Base-by-base conservation (phyloP, 2,329 filamentous ascomycete species). In the Rutstroemia sp. region DNA sequence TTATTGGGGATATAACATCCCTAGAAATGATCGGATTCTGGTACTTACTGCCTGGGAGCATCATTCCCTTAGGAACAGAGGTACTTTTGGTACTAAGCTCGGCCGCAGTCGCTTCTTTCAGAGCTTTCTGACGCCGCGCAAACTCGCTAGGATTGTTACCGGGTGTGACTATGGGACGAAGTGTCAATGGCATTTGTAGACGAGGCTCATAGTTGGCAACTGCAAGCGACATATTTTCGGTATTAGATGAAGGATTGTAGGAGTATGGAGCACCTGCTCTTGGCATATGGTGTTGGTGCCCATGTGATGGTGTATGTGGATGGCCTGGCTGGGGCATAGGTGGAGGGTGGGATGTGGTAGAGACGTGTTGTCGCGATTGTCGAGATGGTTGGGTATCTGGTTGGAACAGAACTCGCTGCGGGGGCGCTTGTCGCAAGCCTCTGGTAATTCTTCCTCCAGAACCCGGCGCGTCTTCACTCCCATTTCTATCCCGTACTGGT, bases 361-460 rank as follows among this genome's bases (percentile, higher is more conserved):
- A 75, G 23, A 76, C 69, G 61, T 87, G 82, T 50, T 86, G 80
- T 54, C 87, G 80, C 7, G 79, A 81, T 63, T 84, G 79, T 60
- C 88, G 80, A 14, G 79, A 75, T 3, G 86, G 76, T 9, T 80
- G 81, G 2, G 84, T 84, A 65, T 95, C 89, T 30, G 89, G 89
- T 68, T 94, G 89, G 71, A 92, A 95, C 51, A 94, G 84, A 52
- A 92, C 84, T 60, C 89, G 80, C 68, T 92, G 89, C 0, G 89
- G 86, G 27, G 90, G 90, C n/a, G 89, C 88, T 69, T 94, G 88
- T 61, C 90, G 80, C 51, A 92, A 75, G 39, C 84, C 86, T 60
- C 84, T 75, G 2, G 82, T 84, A 17, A 80, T 81, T 59, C 83
- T 75, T 39, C 77, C 76, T 41, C 77, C 77, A 4, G 80, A 81